Base-by-base conservation (phyloP, 257 asterid species). In the Solanum sejunctum region DNA sequence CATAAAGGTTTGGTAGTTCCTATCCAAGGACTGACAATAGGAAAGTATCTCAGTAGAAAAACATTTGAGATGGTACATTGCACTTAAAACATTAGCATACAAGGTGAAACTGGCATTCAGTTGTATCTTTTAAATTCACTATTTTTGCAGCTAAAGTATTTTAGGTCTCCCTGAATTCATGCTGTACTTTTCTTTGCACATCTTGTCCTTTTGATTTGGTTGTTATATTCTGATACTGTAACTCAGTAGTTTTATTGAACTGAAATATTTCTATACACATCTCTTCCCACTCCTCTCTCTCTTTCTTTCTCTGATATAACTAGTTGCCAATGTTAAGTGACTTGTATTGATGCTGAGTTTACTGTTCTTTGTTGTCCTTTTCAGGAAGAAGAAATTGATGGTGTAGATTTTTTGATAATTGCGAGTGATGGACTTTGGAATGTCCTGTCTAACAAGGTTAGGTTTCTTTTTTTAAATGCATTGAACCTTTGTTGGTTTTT, bases 361-460 rank as follows among this genome's bases (percentile, higher is more conserved):
- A 16, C 15, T 78, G 83, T 12, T 26, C 15, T 52, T 78, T 78
- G 83, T 17, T 78, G 49, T 82, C 78, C 47, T 63, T 60, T 82
- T 82, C 85, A 94, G 98, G 98, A 94, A 88, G 93, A 94, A 91
- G 88, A 90, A 84, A 90, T 93, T 43, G 92, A 87, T 32, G 93
- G 94, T 21, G 91, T 94, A 21, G 96, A 94, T 41, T 94, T 94
- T 80, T 86, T 94, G 51, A 93, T 94, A 39, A 80, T 94, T 47
- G 98, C 98, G 39, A 94, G 98, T 61, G 98, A 93, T 81, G 98
- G 97, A 49, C 95, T 93, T 55, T 94, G 98, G 97, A 92, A 93
- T 52, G 98, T 93, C 63, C 84, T 94, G 57, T 92, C 98, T 55
- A 94, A 94, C 82, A 88, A 92, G 97, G 98, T 90, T 57, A 87